A percentile compares a stretch with the other conserved stretches of the same genome.
Evolutionary conservation across 306 rosid species (phyloP).

Genomic region (Ziziphus jujuba): DNA sequence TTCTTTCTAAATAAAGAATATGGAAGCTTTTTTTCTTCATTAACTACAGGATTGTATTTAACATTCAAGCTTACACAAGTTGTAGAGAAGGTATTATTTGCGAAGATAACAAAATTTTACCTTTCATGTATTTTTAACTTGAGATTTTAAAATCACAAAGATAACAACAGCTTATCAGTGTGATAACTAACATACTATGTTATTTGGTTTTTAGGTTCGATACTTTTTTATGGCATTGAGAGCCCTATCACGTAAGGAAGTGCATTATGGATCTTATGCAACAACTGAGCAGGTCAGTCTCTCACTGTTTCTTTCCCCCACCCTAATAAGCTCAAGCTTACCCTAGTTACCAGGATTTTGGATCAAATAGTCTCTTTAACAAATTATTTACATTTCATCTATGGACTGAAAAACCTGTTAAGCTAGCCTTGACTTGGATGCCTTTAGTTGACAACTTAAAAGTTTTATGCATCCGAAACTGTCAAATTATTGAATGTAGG

Average conservation of each 20-base stretch:
- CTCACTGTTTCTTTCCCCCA: not conserved
- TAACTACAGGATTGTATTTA: conserved; percentile 92
- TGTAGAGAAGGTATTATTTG: conserved; percentile 77
- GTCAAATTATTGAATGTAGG: conserved; percentile 52
- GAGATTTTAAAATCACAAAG: not conserved
- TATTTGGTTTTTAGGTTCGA: conserved; percentile 28
- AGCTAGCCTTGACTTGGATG: too few relatives aligned
- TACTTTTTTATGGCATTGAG: conserved; percentile 26
- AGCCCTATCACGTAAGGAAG: conserved; percentile 29
- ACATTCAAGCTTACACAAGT: conserved; percentile 96
- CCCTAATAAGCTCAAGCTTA: not conserved
- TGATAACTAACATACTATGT: not conserved
- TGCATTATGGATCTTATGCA: conserved; percentile 27
- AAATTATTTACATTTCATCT: too few relatives aligned
- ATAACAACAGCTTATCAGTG: not conserved
- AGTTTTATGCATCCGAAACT: conserved; percentile 7
- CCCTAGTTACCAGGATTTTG: too few relatives aligned
- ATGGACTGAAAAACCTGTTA: too few relatives aligned
- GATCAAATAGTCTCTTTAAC: too few relatives aligned
- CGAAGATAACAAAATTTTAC: not conserved
- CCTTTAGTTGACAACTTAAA: not conserved
- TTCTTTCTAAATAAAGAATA: conserved; percentile 98
- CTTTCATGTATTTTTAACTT: not conserved
- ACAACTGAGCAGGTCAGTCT: conserved; percentile 27
- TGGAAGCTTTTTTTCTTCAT: conserved; percentile 91